Percentiles rank a stretch among this genome's conserved stretches.
These are phyloP conservation scores for Fusarium ramigenum DNA, from an alignment of 2,329 filamentous ascomycete genomes.

Conservation along the genomic window DNA sequence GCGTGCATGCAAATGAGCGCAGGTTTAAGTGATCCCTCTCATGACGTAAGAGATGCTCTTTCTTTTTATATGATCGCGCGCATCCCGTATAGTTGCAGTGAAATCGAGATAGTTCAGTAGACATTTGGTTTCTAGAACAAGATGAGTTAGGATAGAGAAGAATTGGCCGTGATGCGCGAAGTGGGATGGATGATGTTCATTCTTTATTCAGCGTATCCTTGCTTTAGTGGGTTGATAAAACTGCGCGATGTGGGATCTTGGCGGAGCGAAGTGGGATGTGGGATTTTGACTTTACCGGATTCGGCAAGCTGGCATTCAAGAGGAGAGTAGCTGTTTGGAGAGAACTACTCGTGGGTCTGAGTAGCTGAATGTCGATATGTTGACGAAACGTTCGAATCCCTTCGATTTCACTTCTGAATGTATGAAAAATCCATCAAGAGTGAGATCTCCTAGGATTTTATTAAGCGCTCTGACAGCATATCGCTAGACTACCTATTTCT, in stretches of 20 bases:
- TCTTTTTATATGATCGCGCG: background rate
- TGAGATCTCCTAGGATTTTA: too few species aligned
- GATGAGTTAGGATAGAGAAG: accelerated
- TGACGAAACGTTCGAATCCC: too few species aligned
- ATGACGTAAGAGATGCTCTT: background rate
- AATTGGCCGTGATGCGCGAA: too few species aligned
- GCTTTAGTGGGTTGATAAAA: accelerated
- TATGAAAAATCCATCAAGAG: too few species aligned
- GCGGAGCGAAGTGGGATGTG: background rate
- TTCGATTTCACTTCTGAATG: too few species aligned
- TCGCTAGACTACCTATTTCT: background rate
- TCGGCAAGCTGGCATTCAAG: background rate
- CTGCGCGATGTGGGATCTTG: background rate
- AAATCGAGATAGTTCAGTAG: background rate
- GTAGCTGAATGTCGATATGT: too few species aligned
- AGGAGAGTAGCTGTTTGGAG: background rate
- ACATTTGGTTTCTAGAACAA: background rate
- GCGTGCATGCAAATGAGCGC: background rate
- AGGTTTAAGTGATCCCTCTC: background rate
- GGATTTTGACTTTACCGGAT: background rate
- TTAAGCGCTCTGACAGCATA: too few species aligned
- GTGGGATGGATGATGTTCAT: too few species aligned
- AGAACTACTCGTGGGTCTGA: too few species aligned
- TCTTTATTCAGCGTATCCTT: too few species aligned
- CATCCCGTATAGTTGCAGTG: background rate